Percentiles rank a stretch among this genome's conserved stretches.
Conservation (phyloP, 2,329 filamentous ascomycete species). For the Pyrenophora tritici-repentis region DNA sequence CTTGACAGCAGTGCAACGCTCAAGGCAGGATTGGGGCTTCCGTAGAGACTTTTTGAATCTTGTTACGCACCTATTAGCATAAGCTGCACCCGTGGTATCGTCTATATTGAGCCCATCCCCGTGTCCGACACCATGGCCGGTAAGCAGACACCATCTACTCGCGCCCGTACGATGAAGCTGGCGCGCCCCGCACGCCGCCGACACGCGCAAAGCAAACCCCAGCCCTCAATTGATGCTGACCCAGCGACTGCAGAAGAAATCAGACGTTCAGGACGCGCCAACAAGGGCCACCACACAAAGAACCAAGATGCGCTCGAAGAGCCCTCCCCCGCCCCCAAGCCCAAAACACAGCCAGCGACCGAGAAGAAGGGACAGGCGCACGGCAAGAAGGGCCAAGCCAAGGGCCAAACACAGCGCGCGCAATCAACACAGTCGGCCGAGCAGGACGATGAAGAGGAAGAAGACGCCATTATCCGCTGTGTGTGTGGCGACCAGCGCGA, state of each 20-base stretch:
- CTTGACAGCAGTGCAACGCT: slow-evolving; percentile 27
- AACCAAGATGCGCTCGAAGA: slow-evolving; percentile 66
- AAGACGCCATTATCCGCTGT: slow-evolving; percentile 82
- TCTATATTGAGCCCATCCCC: slow-evolving; percentile 38
- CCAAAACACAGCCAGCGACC: slow-evolving; percentile 51
- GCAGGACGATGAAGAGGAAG: slow-evolving; percentile 48
- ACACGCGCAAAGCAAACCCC: slow-evolving; percentile 17
- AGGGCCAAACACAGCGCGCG: slow-evolving; percentile 49
- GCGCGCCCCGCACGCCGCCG: slow-evolving; percentile 9
- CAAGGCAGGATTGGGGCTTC: slow-evolving; percentile 32
- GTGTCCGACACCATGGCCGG: slow-evolving; percentile 59
- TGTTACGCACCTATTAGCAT: slow-evolving; percentile 38
- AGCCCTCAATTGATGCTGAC: slow-evolving; percentile 31
- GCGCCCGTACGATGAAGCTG: slow-evolving; percentile 11
- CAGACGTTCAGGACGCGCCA: slow-evolving; percentile 90
- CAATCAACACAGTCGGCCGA: slow-evolving; percentile 34
- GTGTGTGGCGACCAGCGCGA: slow-evolving; percentile 84
- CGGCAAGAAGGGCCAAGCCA: slow-evolving; percentile 44
- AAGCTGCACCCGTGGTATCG: slow-evolving; percentile 38
- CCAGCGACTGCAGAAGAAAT: slow-evolving; percentile 68
- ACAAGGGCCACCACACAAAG: slow-evolving; percentile 94
- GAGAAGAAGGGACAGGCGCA: slow-evolving; percentile 52
- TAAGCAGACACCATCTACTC: slow-evolving; percentile 56
- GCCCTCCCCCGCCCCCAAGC: slow-evolving; percentile 52
- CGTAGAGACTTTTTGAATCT: slow-evolving; percentile 46